phyloP scores from a whole-genome alignment of 139 green algal species.

The Limnomonas spitsbergensis region DNA sequence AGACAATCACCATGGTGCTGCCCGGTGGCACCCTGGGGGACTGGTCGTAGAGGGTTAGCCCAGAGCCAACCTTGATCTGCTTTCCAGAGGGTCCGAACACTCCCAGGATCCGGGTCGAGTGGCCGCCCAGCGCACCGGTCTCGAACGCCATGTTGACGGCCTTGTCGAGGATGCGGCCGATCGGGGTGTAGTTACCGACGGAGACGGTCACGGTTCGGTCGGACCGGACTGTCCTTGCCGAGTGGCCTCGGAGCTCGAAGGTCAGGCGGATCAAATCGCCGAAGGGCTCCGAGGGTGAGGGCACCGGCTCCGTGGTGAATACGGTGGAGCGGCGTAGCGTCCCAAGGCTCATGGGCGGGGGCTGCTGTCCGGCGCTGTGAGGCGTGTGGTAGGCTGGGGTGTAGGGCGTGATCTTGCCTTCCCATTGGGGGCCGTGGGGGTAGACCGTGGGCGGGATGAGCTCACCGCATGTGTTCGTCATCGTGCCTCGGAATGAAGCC shows the following conservation, averaged over 20 bases:
- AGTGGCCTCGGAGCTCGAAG: conserved; percentile 3
- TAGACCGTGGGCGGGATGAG: background rate
- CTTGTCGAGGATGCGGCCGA: background rate
- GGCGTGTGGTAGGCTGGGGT: conserved; percentile 12
- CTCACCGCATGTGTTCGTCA: background rate
- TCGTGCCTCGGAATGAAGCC: background rate
- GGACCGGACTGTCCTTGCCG: background rate
- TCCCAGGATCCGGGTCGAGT: background rate
- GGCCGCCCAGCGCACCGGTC: background rate
- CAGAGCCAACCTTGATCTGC: background rate
- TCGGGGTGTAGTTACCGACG: background rate
- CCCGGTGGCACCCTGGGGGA: background rate
- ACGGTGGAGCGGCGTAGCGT: background rate
- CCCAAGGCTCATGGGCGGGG: background rate
- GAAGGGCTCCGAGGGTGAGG: background rate
- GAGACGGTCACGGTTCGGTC: background rate
- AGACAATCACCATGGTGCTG: conserved; percentile 12
- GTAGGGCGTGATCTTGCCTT: background rate
- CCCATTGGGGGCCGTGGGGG: conserved; percentile 9
- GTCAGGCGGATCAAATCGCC: background rate
- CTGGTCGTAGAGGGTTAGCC: conserved; percentile 4
- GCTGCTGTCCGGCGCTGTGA: background rate
- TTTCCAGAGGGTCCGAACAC: conserved; percentile 6
- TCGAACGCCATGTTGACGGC: background rate
- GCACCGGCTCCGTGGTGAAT: background rate